Percentiles rank a stretch among this genome's conserved stretches.
Evolutionary conservation across 768 basidiomycete genomes (phyloP).

Genomic region (Guyanaporus albipodus): DNA sequence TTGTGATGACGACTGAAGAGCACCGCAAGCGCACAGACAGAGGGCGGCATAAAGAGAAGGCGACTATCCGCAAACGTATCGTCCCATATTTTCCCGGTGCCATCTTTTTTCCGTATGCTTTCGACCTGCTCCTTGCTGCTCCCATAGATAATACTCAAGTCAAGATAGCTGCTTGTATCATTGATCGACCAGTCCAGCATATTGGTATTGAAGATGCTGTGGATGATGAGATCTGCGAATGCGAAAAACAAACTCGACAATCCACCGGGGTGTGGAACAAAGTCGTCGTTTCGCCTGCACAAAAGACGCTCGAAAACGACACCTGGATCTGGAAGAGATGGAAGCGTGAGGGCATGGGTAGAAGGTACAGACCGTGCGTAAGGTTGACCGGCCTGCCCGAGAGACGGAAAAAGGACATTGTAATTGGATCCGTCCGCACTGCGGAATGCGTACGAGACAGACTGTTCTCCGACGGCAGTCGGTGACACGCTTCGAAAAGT

Average conservation of each 20-base stretch:
- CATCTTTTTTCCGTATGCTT: slow-evolving; percentile 56
- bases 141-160: slow-evolving; percentile 73
- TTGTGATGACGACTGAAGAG: slow-evolving; percentile 74
- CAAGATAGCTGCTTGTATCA: slow-evolving; percentile 67
- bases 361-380: slow-evolving; percentile 67
- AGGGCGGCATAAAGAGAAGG: slow-evolving; percentile 68
- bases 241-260: slow-evolving; percentile 74
- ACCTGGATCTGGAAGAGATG: slow-evolving; percentile 58
- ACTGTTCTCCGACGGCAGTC: background rate
- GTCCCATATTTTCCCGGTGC: slow-evolving; percentile 60
- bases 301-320: slow-evolving; percentile 72
- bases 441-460: slow-evolving; percentile 49
- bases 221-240: slow-evolving; percentile 74
- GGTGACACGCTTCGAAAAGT: slow-evolving; percentile 8
- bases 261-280: slow-evolving; percentile 58
- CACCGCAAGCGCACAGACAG: slow-evolving; percentile 62
- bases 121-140: slow-evolving; percentile 45
- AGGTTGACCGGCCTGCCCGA: slow-evolving; percentile 58
- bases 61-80: slow-evolving; percentile 70
- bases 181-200: slow-evolving; percentile 50
- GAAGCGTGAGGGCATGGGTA: slow-evolving; percentile 36
- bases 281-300: slow-evolving; percentile 33
- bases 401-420: slow-evolving; percentile 47
- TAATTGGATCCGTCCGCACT: slow-evolving; percentile 60
- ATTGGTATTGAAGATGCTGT: slow-evolving; percentile 63